phyloP scores from a whole-genome alignment of 768 basidiomycete genomes.

The Suillus americanus region DNA sequence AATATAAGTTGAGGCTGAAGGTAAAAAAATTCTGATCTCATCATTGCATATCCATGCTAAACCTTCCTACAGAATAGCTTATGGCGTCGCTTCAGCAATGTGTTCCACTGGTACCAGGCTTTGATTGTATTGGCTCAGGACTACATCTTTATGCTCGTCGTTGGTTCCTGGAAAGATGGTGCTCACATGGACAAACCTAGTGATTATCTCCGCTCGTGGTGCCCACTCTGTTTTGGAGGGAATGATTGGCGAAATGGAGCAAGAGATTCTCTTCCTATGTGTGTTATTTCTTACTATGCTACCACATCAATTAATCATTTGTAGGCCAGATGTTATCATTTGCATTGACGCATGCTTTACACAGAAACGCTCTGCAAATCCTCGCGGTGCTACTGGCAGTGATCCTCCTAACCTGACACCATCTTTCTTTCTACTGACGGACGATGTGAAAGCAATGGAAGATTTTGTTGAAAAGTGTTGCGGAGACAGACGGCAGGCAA shows the following conservation, averaged over 20 bases:
- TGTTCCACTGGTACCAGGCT: slow-evolving; percentile 25
- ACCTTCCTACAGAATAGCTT: slow-evolving; percentile 21
- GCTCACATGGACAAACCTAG: slow-evolving; percentile 6
- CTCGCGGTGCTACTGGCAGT: no score
- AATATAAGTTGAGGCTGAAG: slow-evolving; percentile 20
- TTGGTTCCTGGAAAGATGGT: not conserved
- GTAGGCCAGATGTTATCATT: slow-evolving; percentile 26
- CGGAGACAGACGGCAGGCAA: no score
- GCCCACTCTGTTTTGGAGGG: slow-evolving; percentile 29
- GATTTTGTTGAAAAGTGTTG: no score
- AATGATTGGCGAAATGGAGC: not conserved
- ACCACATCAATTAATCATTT: not conserved
- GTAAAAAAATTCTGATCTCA: slow-evolving; percentile 7
- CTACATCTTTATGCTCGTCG: slow-evolving; percentile 10
- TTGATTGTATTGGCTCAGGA: slow-evolving; percentile 14
- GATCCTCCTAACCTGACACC: no score
- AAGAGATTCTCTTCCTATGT: not conserved
- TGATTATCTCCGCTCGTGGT: slow-evolving; percentile 21
- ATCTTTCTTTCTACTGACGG: no score
- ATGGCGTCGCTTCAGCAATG: slow-evolving; percentile 22
- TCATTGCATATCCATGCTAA: not conserved
- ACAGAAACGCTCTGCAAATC: slow-evolving; percentile 22
- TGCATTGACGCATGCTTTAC: slow-evolving; percentile 37
- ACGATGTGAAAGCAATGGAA: no score
- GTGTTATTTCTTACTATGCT: not conserved